Percentiles rank a stretch among this genome's conserved stretches.
Conservation (phyloP, 805 yeast species). For the fission yeast (Schizosaccharomyces pombe) region DNA sequence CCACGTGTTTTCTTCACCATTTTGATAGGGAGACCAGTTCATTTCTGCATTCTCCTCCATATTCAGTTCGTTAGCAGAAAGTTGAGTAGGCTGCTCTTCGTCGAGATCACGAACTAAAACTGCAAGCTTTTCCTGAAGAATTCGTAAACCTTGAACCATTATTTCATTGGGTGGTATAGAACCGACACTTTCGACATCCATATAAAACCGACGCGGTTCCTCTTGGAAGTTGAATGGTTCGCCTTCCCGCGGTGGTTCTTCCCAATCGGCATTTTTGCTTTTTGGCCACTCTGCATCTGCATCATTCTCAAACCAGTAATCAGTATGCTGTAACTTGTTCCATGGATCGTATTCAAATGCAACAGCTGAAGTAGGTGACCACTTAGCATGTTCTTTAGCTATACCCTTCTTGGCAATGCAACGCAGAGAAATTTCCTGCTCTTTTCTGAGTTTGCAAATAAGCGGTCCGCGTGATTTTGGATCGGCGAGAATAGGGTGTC, state of each 20-base stretch:
- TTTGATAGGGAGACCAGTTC: background rate
- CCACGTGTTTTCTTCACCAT: background rate
- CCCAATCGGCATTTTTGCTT: constrained; percentile 74
- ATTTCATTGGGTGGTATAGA: constrained; percentile 74
- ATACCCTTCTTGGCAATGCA: constrained; percentile 74
- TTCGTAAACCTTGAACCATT: constrained; percentile 59
- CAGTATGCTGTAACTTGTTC: constrained; percentile 90
- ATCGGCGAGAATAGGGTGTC: constrained; percentile 70
- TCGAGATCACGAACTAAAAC: constrained; percentile 49
- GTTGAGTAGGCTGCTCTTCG: constrained; percentile 8
- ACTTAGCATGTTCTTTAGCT: constrained; percentile 73
- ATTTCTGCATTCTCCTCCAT: background rate
- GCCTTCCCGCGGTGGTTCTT: constrained; percentile 27
- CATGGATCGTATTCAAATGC: constrained; percentile 98
- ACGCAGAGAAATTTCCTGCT: constrained; percentile 68
- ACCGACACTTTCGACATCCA: constrained; percentile 80
- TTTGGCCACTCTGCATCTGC: constrained; percentile 86
- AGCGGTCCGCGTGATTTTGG: constrained; percentile 61
- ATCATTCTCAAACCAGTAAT: constrained; percentile 84
- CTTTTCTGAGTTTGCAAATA: constrained; percentile 71
- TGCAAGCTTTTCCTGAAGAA: constrained; percentile 75
- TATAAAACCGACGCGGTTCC: constrained; percentile 54
- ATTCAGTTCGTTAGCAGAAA: background rate
- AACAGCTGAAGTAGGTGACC: constrained; percentile 91
- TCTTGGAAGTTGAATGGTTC: constrained; percentile 72